A percentile compares a stretch with the other conserved stretches of the same genome.
Evolutionary conservation across 208 protist genomes (phyloP).

Genomic region (Trypanosoma brucei): DNA sequence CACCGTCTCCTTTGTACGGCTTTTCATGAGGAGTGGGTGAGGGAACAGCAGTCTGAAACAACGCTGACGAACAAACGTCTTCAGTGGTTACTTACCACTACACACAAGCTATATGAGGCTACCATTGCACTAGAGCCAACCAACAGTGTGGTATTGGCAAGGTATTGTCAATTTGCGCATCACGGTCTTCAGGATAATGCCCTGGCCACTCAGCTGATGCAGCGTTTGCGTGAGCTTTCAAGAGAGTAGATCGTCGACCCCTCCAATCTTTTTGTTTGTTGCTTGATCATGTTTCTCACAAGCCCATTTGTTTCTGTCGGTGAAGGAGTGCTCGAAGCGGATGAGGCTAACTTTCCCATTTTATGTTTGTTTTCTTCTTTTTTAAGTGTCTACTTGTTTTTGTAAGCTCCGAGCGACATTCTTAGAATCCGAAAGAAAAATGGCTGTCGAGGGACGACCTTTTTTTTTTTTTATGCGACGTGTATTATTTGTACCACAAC

Average conservation of each 20-base stretch:
- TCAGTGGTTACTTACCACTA: slow-evolving; percentile 32
- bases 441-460: not conserved
- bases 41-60: slow-evolving; percentile 35
- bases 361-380: not conserved
- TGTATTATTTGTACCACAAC: not conserved
- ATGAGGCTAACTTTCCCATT: not conserved
- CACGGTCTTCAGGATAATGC: slow-evolving; percentile 46
- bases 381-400: not conserved
- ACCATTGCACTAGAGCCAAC: slow-evolving; percentile 31
- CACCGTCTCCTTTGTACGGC: slow-evolving; percentile 41
- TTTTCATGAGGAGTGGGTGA: slow-evolving; percentile 57
- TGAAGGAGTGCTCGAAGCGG: too few species aligned
- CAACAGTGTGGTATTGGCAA: slow-evolving; percentile 37
- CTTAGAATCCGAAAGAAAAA: not conserved
- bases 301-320: too few species aligned
- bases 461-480: not conserved
- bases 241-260: slow-evolving; percentile 10
- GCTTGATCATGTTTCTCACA: slow-evolving; percentile 7
- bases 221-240: slow-evolving; percentile 10
- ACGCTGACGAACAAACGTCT: slow-evolving; percentile 22
- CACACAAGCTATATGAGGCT: slow-evolving; percentile 42
- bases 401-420: too few species aligned
- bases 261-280: slow-evolving; percentile 12
- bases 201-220: slow-evolving; percentile 35
- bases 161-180: slow-evolving; percentile 67